Evolutionary conservation across 768 basidiomycete genomes (phyloP), one percentile per base, ranked within the genome.

Genomic region (Leccinum arenicola): DNA sequence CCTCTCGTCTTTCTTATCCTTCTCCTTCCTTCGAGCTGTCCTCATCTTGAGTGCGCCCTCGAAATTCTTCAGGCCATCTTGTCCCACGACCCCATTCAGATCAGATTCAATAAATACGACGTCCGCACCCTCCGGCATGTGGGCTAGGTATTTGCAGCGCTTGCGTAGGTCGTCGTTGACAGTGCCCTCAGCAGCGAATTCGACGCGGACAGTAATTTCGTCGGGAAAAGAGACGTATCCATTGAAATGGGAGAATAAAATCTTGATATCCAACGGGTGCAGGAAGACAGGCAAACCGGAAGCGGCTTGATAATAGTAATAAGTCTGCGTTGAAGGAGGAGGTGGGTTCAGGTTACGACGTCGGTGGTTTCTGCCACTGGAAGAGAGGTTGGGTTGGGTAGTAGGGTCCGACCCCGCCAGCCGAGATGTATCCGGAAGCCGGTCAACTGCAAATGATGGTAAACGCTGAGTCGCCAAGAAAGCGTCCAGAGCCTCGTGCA

Each of bases 281-380:
- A 99, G 84, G 79, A 91, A 99, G 64, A 97, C 81, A 10, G 93
- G 90, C 57, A 91, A 80, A 12, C 97, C 97, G 2, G 92, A 91
- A 0, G 93, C 86, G 17, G 94, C 90, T 72, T 98, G 97, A 72
- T 98, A 99, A 74, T 90, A 99, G 70, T 90, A 95, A 75, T 96
- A 99, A 9, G 93, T 89, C 10, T 92, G 89, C 15, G 91, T 89
- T 17, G 91, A 90, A 17, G 89, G 91, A 3, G 92, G 91, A 2
- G 90, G 91, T 1, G 91, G 90, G 66, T 93, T 94, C 64, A 94
- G 73, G 69, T 94, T 94, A 58, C 85, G 83, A 29, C 91, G 84
- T 57, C 82, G 82, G 35, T 82, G 82, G 51, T 66, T 74, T 60
- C 79, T 82, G 48, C 77, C 80, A 47, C 53, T 56, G 11, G 45